phyloP scores from a whole-genome alignment of 2,329 filamentous ascomycete genomes.

The Paramyrothecium roridum region DNA sequence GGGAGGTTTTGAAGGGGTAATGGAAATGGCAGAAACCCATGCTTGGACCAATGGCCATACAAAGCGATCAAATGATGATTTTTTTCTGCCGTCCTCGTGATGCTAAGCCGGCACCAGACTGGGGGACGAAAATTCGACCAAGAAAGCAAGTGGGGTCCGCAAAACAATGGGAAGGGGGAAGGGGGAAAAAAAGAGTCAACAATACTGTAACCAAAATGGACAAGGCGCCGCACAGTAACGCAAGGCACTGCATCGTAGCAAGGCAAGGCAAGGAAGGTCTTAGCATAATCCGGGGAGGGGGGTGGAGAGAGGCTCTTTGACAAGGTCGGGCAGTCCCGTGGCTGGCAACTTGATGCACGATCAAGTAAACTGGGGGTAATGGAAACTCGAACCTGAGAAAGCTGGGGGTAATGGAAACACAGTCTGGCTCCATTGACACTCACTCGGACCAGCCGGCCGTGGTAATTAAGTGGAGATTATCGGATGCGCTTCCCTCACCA shows the following conservation, averaged over 20 bases:
- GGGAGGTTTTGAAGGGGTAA: not conserved
- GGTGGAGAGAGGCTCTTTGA: not conserved
- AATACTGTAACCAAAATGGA: too few relatives aligned
- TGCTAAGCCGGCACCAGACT: conserved; percentile 15
- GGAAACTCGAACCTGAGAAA: conserved; percentile 24
- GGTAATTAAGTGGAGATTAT: conserved; percentile 3
- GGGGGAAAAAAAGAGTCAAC: too few relatives aligned
- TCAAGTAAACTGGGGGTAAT: conserved; percentile 38
- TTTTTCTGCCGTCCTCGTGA: conserved; percentile 23
- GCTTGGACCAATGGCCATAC: not conserved
- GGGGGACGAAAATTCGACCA: not conserved
- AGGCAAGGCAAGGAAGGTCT: not conserved
- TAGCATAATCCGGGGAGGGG: not conserved
- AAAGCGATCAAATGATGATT: not conserved
- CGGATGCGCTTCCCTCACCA: not conserved
- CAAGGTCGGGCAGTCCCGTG: conserved; percentile 14
- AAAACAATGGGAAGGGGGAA: not conserved
- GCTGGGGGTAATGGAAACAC: conserved; percentile 33
- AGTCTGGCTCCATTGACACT: not conserved
- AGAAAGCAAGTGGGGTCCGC: not conserved
- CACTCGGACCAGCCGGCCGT: conserved; percentile 6
- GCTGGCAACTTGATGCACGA: conserved; percentile 24
- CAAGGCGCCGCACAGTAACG: too few relatives aligned
- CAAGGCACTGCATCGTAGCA: too few relatives aligned
- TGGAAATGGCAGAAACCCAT: conserved; percentile 3